Evolutionary conservation across 148 eudicot genomes (phyloP).

Genomic region (Amaranthus hypochondriacus): DNA sequence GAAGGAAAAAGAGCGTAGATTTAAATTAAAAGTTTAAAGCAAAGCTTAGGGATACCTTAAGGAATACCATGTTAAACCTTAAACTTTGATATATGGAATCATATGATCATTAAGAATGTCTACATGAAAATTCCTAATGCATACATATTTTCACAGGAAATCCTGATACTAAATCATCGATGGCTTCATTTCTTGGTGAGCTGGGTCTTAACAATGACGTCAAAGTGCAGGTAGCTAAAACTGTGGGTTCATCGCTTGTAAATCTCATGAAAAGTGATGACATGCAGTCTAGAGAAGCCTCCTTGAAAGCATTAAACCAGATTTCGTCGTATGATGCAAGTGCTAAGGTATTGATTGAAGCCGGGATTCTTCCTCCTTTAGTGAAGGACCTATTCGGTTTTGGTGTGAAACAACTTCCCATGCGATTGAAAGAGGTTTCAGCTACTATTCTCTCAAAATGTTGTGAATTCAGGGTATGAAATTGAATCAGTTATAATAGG

Average conservation of each 20-base stretch:
- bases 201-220: slow-evolving; percentile 71
- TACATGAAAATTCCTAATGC: not conserved
- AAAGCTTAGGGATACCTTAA: too few relatives aligned
- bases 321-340: slow-evolving; percentile 74
- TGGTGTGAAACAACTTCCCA: slow-evolving; percentile 56
- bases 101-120: too few relatives aligned
- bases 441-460: slow-evolving; percentile 77
- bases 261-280: slow-evolving; percentile 56
- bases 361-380: slow-evolving; percentile 82
- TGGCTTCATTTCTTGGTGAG: slow-evolving; percentile 83
- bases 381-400: slow-evolving; percentile 65
- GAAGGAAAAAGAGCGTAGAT: too few relatives aligned
- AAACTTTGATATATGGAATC: too few relatives aligned
- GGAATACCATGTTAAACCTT: too few relatives aligned
- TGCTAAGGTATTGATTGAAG: slow-evolving; percentile 62
- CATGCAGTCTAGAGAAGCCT: slow-evolving; percentile 65
- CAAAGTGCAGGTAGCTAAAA: slow-evolving; percentile 68
- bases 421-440: slow-evolving; percentile 72
- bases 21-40: too few relatives aligned
- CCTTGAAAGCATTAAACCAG: slow-evolving; percentile 77
- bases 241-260: slow-evolving; percentile 71
- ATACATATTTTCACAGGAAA: slow-evolving; percentile 43
- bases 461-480: slow-evolving; percentile 69
- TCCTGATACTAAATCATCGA: slow-evolving; percentile 66
- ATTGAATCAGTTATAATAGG: slow-evolving; percentile 66